Base-by-base conservation (phyloP, 2,329 filamentous ascomycete species). In the Diaporthe eres region DNA sequence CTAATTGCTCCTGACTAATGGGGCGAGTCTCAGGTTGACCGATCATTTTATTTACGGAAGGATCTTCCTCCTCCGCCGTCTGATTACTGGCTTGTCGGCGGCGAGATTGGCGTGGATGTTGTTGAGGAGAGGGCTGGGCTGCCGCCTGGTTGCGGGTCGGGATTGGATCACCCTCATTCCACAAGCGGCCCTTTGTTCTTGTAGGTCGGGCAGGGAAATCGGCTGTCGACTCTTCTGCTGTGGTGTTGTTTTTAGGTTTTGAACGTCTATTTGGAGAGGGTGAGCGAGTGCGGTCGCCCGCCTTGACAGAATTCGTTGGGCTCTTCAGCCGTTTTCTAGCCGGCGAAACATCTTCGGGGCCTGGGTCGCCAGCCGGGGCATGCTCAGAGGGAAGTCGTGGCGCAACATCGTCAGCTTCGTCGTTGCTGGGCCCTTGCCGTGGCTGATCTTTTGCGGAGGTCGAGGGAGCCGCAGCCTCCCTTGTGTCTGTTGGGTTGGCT, bases 1-100 rank as follows among this genome's bases (percentile, higher is more conserved):
- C 91, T 0, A 98, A 87, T 79, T 98, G 94, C 0, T 95, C 93
- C 77, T 95, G 92, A 0, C 92, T 93, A 10, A 97, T 95, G 0
- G 91, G 89, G 0, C 92, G 85, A 0, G 92, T 94, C 70, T 92
- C 89, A 0, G 90, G 91, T 78, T 95, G 90, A 17, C 81, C 80
- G 13, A 82, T 78, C 31, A 82, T 70, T 15, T 74, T 60, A 76
- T 77, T 25, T 28, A 76, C 75, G 1, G 71, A 75, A 12, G 57
- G 39, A 13, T 80, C 77, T 5, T 81, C 79, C 8, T 77, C 74
- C 2, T 77, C 76, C 4, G 2, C 39, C 3, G 61, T 7, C 25
- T 68, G 75, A 22, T n/a, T 67, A 19, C 12, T 37, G 13, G 6
- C 34, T 42, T 25, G 61, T 55, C 47, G 67, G 5, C 42, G 61